A percentile compares a stretch with the other conserved stretches of the same genome.
phyloP scores from a whole-genome alignment of 441 rosid genomes.

The Erodium chrysanthum region DNA sequence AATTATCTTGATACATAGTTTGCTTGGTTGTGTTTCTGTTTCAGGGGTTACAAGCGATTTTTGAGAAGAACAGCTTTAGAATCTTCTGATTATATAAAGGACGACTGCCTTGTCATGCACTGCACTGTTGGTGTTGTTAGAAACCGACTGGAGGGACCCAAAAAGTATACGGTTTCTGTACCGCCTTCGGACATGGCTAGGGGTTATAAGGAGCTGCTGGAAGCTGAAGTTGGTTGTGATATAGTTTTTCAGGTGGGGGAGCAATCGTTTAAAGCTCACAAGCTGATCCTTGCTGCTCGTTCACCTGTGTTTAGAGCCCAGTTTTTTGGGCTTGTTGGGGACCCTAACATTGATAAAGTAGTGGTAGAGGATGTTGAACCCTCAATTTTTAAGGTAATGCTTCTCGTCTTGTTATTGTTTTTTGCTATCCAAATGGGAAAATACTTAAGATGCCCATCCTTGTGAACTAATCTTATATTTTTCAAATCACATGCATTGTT shows the following conservation, averaged over 20 bases:
- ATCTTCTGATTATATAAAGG: slow-evolving; percentile 77
- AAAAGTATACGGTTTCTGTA: slow-evolving; percentile 48
- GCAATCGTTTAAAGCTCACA: slow-evolving; percentile 75
- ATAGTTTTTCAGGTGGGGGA: slow-evolving; percentile 69
- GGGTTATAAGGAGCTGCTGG: slow-evolving; percentile 64
- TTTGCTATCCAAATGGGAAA: not conserved
- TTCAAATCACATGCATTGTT: not conserved
- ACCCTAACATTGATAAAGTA: slow-evolving; percentile 48
- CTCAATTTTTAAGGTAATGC: slow-evolving; percentile 63
- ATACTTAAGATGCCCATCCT: not conserved
- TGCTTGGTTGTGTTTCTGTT: slow-evolving; percentile 16
- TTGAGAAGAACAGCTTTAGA: slow-evolving; percentile 62
- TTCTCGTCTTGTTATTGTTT: not conserved
- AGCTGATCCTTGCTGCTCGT: slow-evolving; percentile 27
- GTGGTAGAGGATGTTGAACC: slow-evolving; percentile 79
- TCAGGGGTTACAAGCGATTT: slow-evolving; percentile 93
- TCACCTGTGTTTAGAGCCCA: slow-evolving; percentile 86
- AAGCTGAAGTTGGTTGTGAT: slow-evolving; percentile 63
- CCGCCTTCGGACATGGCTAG: slow-evolving; percentile 67
- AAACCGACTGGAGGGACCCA: slow-evolving; percentile 83
- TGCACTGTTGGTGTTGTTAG: slow-evolving; percentile 92
- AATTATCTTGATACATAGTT: not conserved
- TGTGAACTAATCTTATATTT: not conserved
- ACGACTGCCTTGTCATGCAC: slow-evolving; percentile 55
- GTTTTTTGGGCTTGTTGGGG: slow-evolving; percentile 92